Conservation (phyloP, 2,329 filamentous ascomycete species). For the Aspergillus persii region DNA sequence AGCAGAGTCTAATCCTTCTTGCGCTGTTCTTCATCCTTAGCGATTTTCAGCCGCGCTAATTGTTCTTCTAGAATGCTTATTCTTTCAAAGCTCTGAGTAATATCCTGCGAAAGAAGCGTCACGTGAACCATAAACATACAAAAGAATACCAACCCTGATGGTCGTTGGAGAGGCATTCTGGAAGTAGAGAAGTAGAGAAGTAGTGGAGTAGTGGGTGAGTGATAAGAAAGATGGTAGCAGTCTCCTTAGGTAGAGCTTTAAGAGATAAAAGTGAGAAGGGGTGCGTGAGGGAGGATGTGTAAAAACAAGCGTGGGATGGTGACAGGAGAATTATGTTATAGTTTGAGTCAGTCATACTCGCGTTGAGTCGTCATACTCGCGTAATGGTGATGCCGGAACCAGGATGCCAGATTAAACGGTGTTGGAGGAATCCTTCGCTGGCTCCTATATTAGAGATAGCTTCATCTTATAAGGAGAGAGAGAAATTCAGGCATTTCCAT, state of each 20-base stretch:
- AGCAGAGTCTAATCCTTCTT: background rate
- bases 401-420: background rate
- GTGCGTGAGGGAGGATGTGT: background rate
- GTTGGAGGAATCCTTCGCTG: background rate
- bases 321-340: background rate
- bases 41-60: background rate
- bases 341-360: background rate
- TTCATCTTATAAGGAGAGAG: background rate
- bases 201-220: background rate
- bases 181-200: background rate
- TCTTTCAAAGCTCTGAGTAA: background rate
- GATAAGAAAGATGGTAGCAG: background rate
- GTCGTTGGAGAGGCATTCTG: background rate
- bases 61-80: background rate
- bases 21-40: background rate
- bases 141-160: background rate
- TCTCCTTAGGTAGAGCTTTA: background rate
- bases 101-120: background rate
- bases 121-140: background rate
- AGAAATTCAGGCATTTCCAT: background rate
- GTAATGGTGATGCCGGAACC: background rate
- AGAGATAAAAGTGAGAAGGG: background rate
- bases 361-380: background rate
- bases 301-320: background rate
- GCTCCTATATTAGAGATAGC: background rate